Evolutionary conservation across 2,329 filamentous ascomycete genomes (phyloP), one percentile per base, ranked within the genome.

Genomic region (Trichoderma sp.): DNA sequence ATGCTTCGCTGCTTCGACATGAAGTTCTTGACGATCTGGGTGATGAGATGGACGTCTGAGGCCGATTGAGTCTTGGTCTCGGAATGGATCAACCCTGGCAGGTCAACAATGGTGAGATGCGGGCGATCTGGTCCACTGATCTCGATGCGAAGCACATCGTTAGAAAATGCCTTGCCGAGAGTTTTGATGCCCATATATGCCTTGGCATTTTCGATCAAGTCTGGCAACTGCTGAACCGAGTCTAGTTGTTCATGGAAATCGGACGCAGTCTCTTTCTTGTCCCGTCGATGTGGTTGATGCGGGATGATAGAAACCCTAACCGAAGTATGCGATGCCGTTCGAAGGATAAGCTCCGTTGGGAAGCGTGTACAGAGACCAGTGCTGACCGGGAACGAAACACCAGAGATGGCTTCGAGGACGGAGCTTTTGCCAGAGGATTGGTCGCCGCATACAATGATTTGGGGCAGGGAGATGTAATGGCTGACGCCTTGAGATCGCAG

Each of bases 51-150:
- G 1, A 82, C 79, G 56, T 85, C 84, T 2, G 74, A 73, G 4
- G 75, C 76, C 1, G 80, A 81, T 70, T 87, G 83, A 1, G 81
- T 75, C 59, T 81, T 82, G 25, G 78, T 84, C 48, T 80, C 78
- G 0, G 80, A 79, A 35, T 84, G 80, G 52, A 88, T 85, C 9
- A 89, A 75, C 0, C 87, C 86, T 0, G 86, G 87, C 2, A 89
- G 78, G 72, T 89, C 86, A 2, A 89, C 85, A 45, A 89, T 81
- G 0, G 87, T 89, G 8, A 89, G 77, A 34, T 87, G 83, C 6
- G 82, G 82, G n/a, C 79, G 79, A 5, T 80, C 74, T 0, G 85
- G 83, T 0, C 84, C 83, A 2, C 75, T 78, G 13, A 86, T 78
- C 70, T 86, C 83, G 27, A 87, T 78, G 0, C 80, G 80, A 3